Base-by-base conservation (phyloP, 495 filamentous ascomycete species). In the Penicillium subrubescens region DNA sequence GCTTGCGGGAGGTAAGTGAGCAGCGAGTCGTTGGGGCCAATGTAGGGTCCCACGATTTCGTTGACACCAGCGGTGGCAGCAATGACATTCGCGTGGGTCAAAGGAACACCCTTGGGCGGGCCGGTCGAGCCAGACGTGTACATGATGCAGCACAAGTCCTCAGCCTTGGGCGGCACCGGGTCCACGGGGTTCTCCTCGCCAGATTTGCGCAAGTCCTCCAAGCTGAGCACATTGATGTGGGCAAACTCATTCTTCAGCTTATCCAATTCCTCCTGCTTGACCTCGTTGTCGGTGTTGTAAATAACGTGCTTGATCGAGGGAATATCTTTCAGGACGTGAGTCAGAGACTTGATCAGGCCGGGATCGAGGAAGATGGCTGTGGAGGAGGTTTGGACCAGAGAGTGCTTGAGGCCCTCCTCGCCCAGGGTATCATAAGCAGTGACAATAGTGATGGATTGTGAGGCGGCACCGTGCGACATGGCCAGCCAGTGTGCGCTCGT, bases 121-220 rank as follows among this genome's bases (percentile, higher is more conserved):
- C 95, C 95, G 5, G 95, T 99, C n/a, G 94, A 97, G 48, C 95
- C 95, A 34, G 95, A 98, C 2, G 95, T 99, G 82, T 98, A 99
- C 95, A 99, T 99, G 76, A 99, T 96, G 75, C 95, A 97, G 84
- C 91, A 95, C 14, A 99, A 86, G 74, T 97, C 94, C 55, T 97
- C 92, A 2, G 92, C 84, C 29, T 81, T 77, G 4, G 95, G 94
- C 43, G 93, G 90, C 19, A 92, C 88, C 19, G 92, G 87, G 10
- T 97, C 94, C 51, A 88, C 86, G 10, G 86, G 88, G 72, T 96
- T 95, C 64, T 92, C 88, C 75, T 93, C 85, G 69, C 95, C 95
- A 48, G 91, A 80, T 78, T 95, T 88, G 64, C 86, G 77, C 62
- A 99, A 79, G 44, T 97, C 93, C 58, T 97, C 92, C 67, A 95